Base-by-base conservation (phyloP, 2,329 filamentous ascomycete species). In the Calonectria pseudoturangicola region DNA sequence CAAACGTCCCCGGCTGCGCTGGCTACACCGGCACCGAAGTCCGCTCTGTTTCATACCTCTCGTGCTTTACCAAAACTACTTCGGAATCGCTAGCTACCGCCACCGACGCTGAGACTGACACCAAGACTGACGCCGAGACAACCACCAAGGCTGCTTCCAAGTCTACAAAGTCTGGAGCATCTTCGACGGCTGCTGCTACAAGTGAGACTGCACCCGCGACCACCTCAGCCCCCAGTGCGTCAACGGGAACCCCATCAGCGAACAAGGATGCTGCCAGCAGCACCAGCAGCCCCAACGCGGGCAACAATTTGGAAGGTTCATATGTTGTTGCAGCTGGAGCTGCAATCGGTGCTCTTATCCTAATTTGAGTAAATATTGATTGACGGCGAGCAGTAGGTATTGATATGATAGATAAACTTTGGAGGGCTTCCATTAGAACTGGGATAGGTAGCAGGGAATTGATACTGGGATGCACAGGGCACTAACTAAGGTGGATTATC, bases 1-100 rank as follows among this genome's bases (percentile, higher is more conserved):
- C 84, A 41, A 84, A 83, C 56, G 85, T 88, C 36, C 89, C 88
- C 2, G 88, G 88, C 15, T 90, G 88, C 76, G 78, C 83, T 4
- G 77, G 74, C 5, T 88, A 88, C 81, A 77, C 76, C 1, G 86
- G 86, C 62, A 86, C 85, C 2, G 83, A 78, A 39, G 54, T 67
- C 0, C 68, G 66, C 5, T 48, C 62, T 25, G 60, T 63, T 4
- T 75, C 75, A 0, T 77, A 77, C n/a, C 64, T 77, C 13, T 77
- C 75, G 0, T 77, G 75, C 66, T 77, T 60, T n/a, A 60, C 54
- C 8, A 41, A 73, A 73, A 72, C 72, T 16, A 50, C 73, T 6
- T 75, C 56, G 2, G 71, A 67, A 2, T 71, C 75, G 0, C 13
- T 33, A 2, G 58, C 63, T n/a, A 50, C n/a, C 30, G 62, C 73